Evolutionary conservation across 495 filamentous ascomycete genomes (phyloP).

Genomic region (Neurospora sp.): DNA sequence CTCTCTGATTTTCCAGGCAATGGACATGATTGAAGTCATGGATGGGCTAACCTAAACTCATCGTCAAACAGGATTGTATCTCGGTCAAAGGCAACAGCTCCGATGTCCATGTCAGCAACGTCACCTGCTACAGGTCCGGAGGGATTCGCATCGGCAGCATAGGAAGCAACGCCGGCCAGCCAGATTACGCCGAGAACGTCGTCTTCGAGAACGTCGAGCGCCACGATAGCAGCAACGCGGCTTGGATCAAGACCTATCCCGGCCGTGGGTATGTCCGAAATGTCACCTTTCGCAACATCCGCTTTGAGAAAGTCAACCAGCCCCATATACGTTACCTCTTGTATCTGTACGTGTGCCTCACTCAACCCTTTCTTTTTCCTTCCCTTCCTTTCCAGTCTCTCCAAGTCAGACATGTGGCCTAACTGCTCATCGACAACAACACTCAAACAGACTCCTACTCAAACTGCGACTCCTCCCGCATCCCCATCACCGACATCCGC

Average conservation of each 20-base stretch:
- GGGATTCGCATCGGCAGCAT: conserved; percentile 28
- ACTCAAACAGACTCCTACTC: no score
- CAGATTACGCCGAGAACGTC: conserved; percentile 30
- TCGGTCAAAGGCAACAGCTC: conserved; percentile 52
- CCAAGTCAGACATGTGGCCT: no score
- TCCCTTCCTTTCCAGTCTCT: not conserved
- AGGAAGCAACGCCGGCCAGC: conserved; percentile 22
- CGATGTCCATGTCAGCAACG: conserved; percentile 34
- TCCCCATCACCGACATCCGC: no score
- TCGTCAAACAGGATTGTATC: conserved; percentile 41
- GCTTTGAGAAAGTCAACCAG: conserved; percentile 38
- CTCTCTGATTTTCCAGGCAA: no score
- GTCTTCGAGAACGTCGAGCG: conserved; percentile 32
- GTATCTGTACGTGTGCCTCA: conserved; percentile 32
- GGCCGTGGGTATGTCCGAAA: conserved; percentile 38
- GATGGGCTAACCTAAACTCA: not conserved
- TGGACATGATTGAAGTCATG: not conserved
- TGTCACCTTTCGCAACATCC: conserved; percentile 42
- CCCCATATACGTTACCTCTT: conserved; percentile 50
- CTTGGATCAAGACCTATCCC: conserved; percentile 47
- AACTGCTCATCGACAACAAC: no score
- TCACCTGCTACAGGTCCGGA: conserved; percentile 33
- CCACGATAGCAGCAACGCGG: conserved; percentile 39
- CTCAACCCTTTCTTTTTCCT: not conserved
- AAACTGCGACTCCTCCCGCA: no score